Base-by-base conservation (phyloP, 805 yeast genomes). In the Helenozyma baotianmanensis region DNA sequence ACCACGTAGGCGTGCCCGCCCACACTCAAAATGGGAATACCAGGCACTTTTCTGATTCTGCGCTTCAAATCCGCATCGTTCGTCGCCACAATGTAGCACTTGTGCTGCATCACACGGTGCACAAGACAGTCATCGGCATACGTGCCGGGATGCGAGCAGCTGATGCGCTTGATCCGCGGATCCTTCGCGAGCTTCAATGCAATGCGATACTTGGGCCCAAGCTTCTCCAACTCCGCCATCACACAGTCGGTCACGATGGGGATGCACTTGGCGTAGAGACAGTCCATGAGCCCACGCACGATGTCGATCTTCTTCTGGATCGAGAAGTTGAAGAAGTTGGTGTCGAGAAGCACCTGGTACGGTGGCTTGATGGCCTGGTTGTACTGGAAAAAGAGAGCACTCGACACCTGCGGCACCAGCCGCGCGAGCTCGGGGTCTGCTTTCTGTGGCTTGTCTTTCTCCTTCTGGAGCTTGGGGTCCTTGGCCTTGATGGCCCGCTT, bases 81-180 rank as follows among this genome's bases (percentile, higher is more conserved):
- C 1, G 97, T 90, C 30, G 98, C 98, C 23, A 92, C 97, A 35
- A 92, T 89, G 53, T 78, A 92, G 62, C 98, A 92, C 57, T 92
- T 92, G 64, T 92, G 97, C 53, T 90, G 97, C 58, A 90, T 73
- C 6, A 92, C 95, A 48, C 98, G 72, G 56, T 83, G 80, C 12
- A 92, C 97, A 7, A 92, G 57, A 60, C 98, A 92, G 61, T 92
- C 98, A 77, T 92, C 98, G 18, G 98, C 98, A 68, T 92, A 92
- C 0, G 96, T 90, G 19, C 98, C 98, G 48, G 82, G 84, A 54
- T 92, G 98, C 9, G 90, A 70, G 53, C 98, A 92, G 26, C 80
- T 85, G 30, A 92, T 68, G 40, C 97, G 72, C 48, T 85, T 74
- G 23, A 92, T 82, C 50, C 97, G 71, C 26, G 97, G 96, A 56